Evolutionary conservation across 495 filamentous ascomycete genomes (phyloP), one percentile per base, ranked within the genome.

Genomic region (Friedmanniomyces endolithicus): DNA sequence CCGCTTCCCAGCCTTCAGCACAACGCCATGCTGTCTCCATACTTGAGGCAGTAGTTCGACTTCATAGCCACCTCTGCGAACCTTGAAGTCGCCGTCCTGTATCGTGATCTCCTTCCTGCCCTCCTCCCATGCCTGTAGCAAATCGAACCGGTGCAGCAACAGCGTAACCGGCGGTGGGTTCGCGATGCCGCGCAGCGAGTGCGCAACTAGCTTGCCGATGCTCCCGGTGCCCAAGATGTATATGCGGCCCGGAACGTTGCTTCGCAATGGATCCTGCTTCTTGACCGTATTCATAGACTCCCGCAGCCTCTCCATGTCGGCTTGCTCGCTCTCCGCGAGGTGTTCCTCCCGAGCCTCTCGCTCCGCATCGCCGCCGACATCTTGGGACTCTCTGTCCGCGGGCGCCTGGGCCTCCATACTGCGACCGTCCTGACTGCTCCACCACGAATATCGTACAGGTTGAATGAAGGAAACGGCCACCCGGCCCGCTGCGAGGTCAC

Each of bases 121-220:
- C 48, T 63, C 22, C 27, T 66, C 58, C 64, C 63, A 70, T 16
- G 70, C 65, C 33, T 72, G 58, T 1, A 74, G 51, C 2, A 72
- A 61, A 6, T 61, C 60, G 39, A 58, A 67, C 58, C 70, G 63
- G 55, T 77, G 75, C 56, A 82, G 63, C 9, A 83, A 63, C 14
- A 85, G 65, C 11, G 80, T 80, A 22, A 82, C 68, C 0, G 79
- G 77, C 23, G 80, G 81, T n/a, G 74, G 78, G 55, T 77, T 72
- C 24, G 72, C 69, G 33, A 80, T 69, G 27, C 73, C 70, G 6
- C 74, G 74, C 6, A 85, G 64, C 6, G 78, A 72, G 59, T 84
- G 80, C 11, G 80, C 80, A 48, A 83, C 70, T 48, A 85, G 80
- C 16, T 68, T 72, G 12, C 79, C 81, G 23, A 80, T 64, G 62